Evolutionary conservation across 2,329 filamentous ascomycete genomes (phyloP).

Genomic region (Ophiosphaerella korrae): DNA sequence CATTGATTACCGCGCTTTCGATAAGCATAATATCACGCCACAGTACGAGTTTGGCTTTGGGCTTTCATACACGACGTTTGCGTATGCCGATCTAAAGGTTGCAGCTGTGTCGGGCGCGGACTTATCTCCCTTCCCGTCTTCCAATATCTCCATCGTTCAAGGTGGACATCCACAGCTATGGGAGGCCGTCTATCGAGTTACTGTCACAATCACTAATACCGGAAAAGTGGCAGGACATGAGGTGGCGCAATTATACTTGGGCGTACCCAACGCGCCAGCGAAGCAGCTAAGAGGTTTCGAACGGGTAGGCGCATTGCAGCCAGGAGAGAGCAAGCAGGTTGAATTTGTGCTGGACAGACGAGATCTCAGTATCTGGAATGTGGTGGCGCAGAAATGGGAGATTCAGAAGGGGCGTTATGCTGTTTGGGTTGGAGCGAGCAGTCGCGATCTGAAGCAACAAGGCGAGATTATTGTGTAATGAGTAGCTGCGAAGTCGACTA

Average conservation of each 20-base stretch:
- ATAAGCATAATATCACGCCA: slow-evolving; percentile 65
- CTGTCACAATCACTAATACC: slow-evolving; percentile 71
- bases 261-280: slow-evolving; percentile 64
- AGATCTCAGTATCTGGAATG: slow-evolving; percentile 87
- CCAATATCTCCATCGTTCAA: slow-evolving; percentile 28
- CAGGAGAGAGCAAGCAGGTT: slow-evolving; percentile 69
- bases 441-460: slow-evolving; percentile 37
- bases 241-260: slow-evolving; percentile 74
- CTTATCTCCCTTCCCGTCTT: slow-evolving; percentile 14
- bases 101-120: slow-evolving; percentile 53
- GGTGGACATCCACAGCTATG: slow-evolving; percentile 59
- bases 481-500: too few relatives aligned
- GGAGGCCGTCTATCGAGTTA: slow-evolving; percentile 69
- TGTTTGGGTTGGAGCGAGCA: slow-evolving; percentile 45
- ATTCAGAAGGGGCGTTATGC: slow-evolving; percentile 33
- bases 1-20: slow-evolving; percentile 80
- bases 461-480: slow-evolving; percentile 14
- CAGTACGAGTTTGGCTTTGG: slow-evolving; percentile 82
- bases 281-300: slow-evolving; percentile 78
- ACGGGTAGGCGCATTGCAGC: slow-evolving; percentile 66
- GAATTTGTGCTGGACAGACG: slow-evolving; percentile 70
- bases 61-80: slow-evolving; percentile 74
- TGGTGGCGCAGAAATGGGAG: slow-evolving; percentile 77
- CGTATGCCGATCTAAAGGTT: slow-evolving; percentile 68
- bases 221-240: slow-evolving; percentile 69